Evolutionary conservation across 331 rosid species (phyloP), one percentile per base, ranked within the genome.

Genomic region (Quercus phellos): DNA sequence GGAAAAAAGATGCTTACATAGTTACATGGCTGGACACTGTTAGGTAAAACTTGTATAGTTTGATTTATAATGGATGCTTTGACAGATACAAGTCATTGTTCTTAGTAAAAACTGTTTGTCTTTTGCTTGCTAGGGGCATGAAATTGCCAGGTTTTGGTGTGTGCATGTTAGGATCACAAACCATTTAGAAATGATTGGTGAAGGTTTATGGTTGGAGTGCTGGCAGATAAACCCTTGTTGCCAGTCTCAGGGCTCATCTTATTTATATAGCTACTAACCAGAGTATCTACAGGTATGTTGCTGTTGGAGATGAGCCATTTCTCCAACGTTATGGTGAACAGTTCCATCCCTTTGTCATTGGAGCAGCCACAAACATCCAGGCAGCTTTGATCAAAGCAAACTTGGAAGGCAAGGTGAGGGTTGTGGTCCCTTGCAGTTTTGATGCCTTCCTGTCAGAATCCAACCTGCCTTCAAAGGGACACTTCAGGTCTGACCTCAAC

Each of bases 231-330:
- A 55, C 34, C 69, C 51, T 32, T 34, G 51, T 34, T 12, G 42
- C 51, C 35, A 8, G 32, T 58, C 54, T 59, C 71, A 18, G 22
- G 5, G 32, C 70, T 77, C 58, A 14, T 72, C 84, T 30, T 73
- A 56, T 59, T 26, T 77, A 17, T 77, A 71, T 38, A 38, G 46
- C 5, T 74, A 63, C 82, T 88, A 74, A 83, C 80, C 27, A 38
- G 55, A 21, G 55, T 69, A 60, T 73, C 10, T 84, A 74, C 92
- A 94, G 98, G 84, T 89, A 92, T 73, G 87, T 94, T 83, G 95
- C 98, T 56, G 92, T 94, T 42, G 98, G 98, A 74, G 95, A 92
- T 51, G 97, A 94, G 56, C 92, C 97, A 13, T 92, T 89, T 86
- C 98, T 89, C 51, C 90, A 75, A 87, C 82, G 82, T 68, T 92